Conservation (phyloP, 2,329 filamentous ascomycete genomes). For the Chalara sp. region DNA sequence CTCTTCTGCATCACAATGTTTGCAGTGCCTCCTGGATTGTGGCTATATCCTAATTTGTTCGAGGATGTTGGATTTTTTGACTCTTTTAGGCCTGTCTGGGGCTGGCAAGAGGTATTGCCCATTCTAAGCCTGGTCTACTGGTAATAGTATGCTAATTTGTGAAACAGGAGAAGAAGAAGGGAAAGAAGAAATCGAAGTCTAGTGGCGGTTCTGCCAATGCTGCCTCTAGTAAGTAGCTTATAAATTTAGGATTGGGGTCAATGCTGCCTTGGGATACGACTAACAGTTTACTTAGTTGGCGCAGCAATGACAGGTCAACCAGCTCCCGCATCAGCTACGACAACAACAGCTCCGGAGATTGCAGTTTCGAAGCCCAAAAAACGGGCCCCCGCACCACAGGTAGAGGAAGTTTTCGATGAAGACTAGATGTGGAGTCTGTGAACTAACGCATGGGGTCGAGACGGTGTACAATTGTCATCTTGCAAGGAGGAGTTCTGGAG, state of each 20-base stretch:
- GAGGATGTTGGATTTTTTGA: constrained; percentile 98
- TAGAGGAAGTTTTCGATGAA: constrained; percentile 36
- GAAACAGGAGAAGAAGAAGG: constrained; percentile 28
- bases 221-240: constrained; percentile 8
- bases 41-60: constrained; percentile 96
- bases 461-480: too few relatives aligned
- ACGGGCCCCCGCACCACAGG: constrained; percentile 34
- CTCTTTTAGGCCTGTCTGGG: constrained; percentile 92
- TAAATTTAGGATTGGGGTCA: too few relatives aligned
- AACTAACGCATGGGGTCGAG: too few relatives aligned
- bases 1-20: constrained; percentile 93
- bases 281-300: constrained; percentile 17
- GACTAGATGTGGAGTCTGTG: constrained; percentile 14
- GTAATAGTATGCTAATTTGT: background rate
- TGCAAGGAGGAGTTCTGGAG: too few relatives aligned
- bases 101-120: constrained; percentile 79
- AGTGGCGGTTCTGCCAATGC: constrained; percentile 21
- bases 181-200: constrained; percentile 28
- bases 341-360: constrained; percentile 31
- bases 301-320: constrained; percentile 28
- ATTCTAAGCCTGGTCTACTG: background rate
- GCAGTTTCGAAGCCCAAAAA: constrained; percentile 25
- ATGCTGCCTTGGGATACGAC: background rate
- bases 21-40: constrained; percentile 76
- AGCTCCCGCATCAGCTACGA: constrained; percentile 25